Evolutionary conservation across 1,284 basidiomycete species (phyloP).

Genomic region (Ganoderma lingzhi): DNA sequence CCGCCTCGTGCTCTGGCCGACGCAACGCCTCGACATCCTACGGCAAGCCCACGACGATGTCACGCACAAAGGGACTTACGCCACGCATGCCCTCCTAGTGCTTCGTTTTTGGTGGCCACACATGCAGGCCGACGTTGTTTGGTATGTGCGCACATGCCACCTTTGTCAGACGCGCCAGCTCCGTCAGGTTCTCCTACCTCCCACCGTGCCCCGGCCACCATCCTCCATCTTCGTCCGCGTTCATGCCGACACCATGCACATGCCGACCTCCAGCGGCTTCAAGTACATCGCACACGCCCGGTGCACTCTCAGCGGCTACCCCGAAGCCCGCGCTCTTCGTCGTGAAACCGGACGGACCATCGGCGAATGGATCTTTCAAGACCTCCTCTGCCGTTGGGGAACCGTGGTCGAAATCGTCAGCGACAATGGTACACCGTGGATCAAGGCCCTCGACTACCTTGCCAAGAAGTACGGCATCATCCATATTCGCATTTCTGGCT

Average conservation of each 20-base stretch:
- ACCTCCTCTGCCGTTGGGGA: not conserved
- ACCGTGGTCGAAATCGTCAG: not conserved
- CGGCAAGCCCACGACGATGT: not conserved
- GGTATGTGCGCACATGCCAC: not conserved
- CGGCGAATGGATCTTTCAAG: not conserved
- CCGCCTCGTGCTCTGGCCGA: too few relatives aligned
- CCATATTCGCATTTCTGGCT: not conserved
- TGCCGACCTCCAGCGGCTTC: not conserved
- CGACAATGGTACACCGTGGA: not conserved
- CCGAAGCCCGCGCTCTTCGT: not conserved
- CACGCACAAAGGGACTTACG: not conserved
- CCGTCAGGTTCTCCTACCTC: not conserved
- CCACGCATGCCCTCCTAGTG: not conserved
- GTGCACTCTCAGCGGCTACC: not conserved
- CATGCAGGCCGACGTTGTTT: not conserved
- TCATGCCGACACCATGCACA: not conserved
- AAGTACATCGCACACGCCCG: not conserved
- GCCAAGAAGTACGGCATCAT: not conserved
- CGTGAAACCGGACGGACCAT: not conserved
- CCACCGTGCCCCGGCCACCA: not conserved
- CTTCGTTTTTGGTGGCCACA: not conserved
- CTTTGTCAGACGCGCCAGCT: not conserved
- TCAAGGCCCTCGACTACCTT: not conserved
- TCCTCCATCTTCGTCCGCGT: not conserved
- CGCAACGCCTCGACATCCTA: too few relatives aligned